A percentile compares a stretch with the other conserved stretches of the same genome.
Conservation (phyloP, 1,139 yeast genomes). For the Nadsonia starkeyi-henricii region DNA sequence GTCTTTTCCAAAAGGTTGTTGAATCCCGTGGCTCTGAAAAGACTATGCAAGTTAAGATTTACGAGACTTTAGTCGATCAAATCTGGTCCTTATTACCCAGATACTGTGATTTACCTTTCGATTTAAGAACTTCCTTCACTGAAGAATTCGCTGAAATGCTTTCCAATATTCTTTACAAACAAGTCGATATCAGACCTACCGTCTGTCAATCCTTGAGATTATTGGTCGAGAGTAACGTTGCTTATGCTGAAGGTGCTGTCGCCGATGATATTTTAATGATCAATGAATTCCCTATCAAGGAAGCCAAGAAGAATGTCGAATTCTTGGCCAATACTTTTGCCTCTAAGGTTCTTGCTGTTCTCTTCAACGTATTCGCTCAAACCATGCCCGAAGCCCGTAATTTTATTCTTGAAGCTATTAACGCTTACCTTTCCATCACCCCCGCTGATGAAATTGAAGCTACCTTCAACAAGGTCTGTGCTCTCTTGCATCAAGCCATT, state of each 20-base stretch:
- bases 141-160: constrained; percentile 66
- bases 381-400: constrained; percentile 76
- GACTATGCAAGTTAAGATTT: constrained; percentile 58
- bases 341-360: constrained; percentile 64
- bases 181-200: constrained; percentile 59
- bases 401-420: constrained; percentile 73
- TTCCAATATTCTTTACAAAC: constrained; percentile 60
- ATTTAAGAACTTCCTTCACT: constrained; percentile 47
- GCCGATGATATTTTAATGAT: constrained; percentile 44
- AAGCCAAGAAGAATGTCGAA: constrained; percentile 43
- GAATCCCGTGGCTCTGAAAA: constrained; percentile 26
- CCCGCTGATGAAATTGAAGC: constrained; percentile 48
- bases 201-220: constrained; percentile 72
- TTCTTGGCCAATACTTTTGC: constrained; percentile 50
- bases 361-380: constrained; percentile 82
- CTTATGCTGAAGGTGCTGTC: constrained; percentile 40
- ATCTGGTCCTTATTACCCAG: constrained; percentile 85
- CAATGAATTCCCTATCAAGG: constrained; percentile 44
- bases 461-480: constrained; percentile 80
- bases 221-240: constrained; percentile 63
- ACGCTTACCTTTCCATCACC: constrained; percentile 63
- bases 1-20: constrained; percentile 37
- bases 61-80: constrained; percentile 76
- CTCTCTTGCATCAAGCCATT: constrained; percentile 58
- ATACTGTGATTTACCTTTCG: constrained; percentile 78